phyloP scores from a whole-genome alignment of 73 alveolate genomes.

The Blepharisma japonicum region DNA sequence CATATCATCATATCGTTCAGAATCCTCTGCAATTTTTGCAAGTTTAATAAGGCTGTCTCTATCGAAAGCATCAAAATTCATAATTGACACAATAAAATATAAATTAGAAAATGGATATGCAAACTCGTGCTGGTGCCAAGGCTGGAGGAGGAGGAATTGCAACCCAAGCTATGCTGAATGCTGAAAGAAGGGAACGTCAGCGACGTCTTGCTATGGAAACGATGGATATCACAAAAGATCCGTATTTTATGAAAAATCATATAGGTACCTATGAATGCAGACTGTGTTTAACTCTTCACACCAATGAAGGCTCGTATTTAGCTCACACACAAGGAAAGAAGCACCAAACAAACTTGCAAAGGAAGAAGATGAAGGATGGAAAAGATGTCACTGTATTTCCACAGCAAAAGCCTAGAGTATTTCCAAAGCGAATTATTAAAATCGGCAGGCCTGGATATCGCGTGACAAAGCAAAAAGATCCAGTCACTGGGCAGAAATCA shows the following conservation, averaged over 20 bases:
- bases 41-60: slow-evolving; percentile 63
- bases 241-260: slow-evolving; percentile 97
- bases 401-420: slow-evolving; percentile 67
- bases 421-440: slow-evolving; percentile 72
- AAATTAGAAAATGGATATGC: slow-evolving; percentile 69
- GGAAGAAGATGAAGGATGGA: slow-evolving; percentile 87
- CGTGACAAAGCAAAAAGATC: slow-evolving; percentile 94
- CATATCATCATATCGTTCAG: slow-evolving; percentile 78
- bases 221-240: slow-evolving; percentile 97
- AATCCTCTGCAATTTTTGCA: slow-evolving; percentile 72
- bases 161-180: slow-evolving; percentile 67
- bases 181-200: slow-evolving; percentile 92
- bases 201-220: slow-evolving; percentile 96
- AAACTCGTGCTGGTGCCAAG: slow-evolving; percentile 85
- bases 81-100: too few relatives aligned
- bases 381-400: slow-evolving; percentile 67
- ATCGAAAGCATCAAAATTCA: neutral
- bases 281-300: slow-evolving; percentile 98
- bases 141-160: slow-evolving; percentile 94
- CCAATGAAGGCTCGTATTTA: slow-evolving; percentile 95
- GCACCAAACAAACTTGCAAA: slow-evolving; percentile 93
- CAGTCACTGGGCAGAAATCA: slow-evolving; percentile 88
- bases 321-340: slow-evolving; percentile 99
- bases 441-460: slow-evolving; percentile 99
- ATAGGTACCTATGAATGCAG: slow-evolving; percentile 99